Evolutionary conservation across 106 monocot species (phyloP), one percentile per base, ranked within the genome.

Genomic region (Allium cepa): DNA sequence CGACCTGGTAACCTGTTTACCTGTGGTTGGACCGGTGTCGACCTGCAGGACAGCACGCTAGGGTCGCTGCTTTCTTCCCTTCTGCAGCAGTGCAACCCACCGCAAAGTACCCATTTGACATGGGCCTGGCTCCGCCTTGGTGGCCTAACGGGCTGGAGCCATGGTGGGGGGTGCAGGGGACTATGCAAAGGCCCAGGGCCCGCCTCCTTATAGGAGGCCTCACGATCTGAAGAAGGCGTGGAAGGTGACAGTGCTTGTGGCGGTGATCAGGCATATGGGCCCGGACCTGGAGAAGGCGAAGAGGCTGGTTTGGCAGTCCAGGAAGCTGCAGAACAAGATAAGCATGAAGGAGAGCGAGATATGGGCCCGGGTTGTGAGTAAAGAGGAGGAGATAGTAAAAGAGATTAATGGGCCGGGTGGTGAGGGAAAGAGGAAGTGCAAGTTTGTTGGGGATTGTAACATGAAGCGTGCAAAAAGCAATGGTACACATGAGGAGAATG

Each of bases 211-310:
- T 53, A 71, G 66, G 57, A 80, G 76, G 75, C 75, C 80, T 8
- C 75, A 80, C 55, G 80, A 76, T 52, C 61, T 76, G n/a, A 80
- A 66, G 53, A 80, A 80, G 52, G 75, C 66, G 5, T 80, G 80
- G 80, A 80, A 80, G 28, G 10, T 80, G 53, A 72, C 61, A 53
- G 53, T 80, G 0, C 12, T 76, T 22, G 61, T 57, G 3, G 75
- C 75, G 0, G 80, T 80, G 18, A 80, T 80, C 28, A 76, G 76
- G 46, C 71, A 80, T 67, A 80, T 80, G 71, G 62, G 76, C 66
- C 76, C 80, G 0, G 26, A 61, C 11, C 56, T 80, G 7, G 61
- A 61, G 13, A 57, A 62, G 8, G 67, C 76, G 67, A 71, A 75
- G 62, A 72, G 47, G 15, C 61, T 80, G 28, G 76, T 80, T 8